Evolutionary conservation across 148 eudicot genomes (phyloP), one percentile per base, ranked within the genome.

Genomic region (Heliamphora exappendiculata): DNA sequence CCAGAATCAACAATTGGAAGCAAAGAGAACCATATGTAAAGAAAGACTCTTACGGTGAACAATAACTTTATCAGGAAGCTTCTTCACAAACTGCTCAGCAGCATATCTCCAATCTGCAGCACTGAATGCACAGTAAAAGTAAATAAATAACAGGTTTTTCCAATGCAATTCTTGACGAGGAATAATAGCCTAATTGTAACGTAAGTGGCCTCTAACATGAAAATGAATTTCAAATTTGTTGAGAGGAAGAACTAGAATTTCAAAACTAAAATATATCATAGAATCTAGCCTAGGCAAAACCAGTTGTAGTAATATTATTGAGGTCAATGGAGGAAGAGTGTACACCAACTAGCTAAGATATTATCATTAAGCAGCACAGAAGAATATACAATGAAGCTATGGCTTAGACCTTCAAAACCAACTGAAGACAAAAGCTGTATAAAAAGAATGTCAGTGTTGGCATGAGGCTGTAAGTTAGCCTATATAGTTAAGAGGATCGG

Each of bases 61-160:
- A 73, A 89, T 74, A 75, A 93, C 89, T 86, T 86, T 86, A 58
- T 86, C 91, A 28, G 96, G 95, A 75, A 87, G 87, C 83, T 78
- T 86, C 85, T 88, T 89, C 77, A 87, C 92, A 78, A 93, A 88
- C 80, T 89, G 91, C 78, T 91, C 91, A 70, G 87, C 91, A 73
- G 96, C 94, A 86, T 91, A 93, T 80, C 82, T 88, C 96, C 98
- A 91, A 81, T 91, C 94, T 37, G 88, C 76, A 81, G 98, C 80
- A 82, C 98, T 93, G 84, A 58, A 77, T 73, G 45, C 47, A 80
- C 45, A 59, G 7, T 51, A 64, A 79, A 50, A 69, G 50, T 72
- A 50, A 51, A 49, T 44, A 33, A 49, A 59, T 73, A 69, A 73
- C 64, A 72, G 39, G 37, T 31, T 64, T 62, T 37, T 53, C 69